Evolutionary conservation across 208 protist genomes (phyloP), one percentile per base, ranked within the genome.

Genomic region (Borovskyia barvae): DNA sequence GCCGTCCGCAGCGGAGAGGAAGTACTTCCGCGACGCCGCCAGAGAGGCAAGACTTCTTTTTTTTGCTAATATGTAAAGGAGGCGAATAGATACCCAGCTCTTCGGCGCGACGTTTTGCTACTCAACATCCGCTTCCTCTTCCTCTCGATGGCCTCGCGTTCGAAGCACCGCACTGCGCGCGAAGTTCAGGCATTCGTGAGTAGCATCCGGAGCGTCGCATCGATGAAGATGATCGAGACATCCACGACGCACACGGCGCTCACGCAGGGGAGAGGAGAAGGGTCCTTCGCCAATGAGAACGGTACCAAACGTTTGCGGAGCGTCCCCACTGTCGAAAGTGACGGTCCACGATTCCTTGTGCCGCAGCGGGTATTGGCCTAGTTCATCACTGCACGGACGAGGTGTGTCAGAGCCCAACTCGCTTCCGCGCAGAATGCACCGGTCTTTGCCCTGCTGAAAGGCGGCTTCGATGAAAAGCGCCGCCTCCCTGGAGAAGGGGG

Each of bases 291-390:
- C 64, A 15, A 94, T 57, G 62, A 74, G 67, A 14, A 90, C 80
- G 1, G 78, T 83, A 37, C 89, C 89, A 67, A 93, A 93, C 9
- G 85, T 90, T 32, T 73, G 53, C 14, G 89, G 89, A 0, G 81
- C 83, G 48, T 93, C 80, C 5, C 65, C 75, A 56, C 76, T 87
- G 72, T 83, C 92, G 67, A 95, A 93, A 15, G 60, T 74, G 15
- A 93, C 75, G 35, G 35, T 42, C 78, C 85, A 89, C 19, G 58
- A 66, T 47, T 87, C 83, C 22, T 30, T 57, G 39, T 15, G 14
- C n/a, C 24, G 62, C 22, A 65, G 49, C 11, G 50, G 40, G 47
- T 70, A 66, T 26, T 28, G 25, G 39, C 62, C 70, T 17, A 77
- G 29, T 35, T 58, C 58, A 6, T 53, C 46, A 0, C 54, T 26